Base-by-base conservation (phyloP, 2,329 filamentous ascomycete genomes). In the Fusarium odoratissimum region DNA sequence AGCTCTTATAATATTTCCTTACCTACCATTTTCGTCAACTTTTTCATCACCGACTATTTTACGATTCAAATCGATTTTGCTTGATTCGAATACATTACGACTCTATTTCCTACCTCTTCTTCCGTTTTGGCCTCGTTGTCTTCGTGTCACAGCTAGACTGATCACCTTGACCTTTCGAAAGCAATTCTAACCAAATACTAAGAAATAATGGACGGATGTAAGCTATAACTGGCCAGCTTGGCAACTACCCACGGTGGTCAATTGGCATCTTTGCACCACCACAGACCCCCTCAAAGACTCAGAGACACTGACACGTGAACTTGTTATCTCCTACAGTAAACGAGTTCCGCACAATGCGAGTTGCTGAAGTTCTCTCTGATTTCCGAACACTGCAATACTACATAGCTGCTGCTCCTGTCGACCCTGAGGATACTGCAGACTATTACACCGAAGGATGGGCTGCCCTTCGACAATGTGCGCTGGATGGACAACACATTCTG, bases 391-490 rank as follows among this genome's bases (percentile, higher is more conserved):
- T 91, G 31, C 90, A 91, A 78, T 89, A 88, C 80, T 88, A 87
- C 78, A 91, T 92, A 76, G 87, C 89, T 38, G 85, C 85, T 14
- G 87, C 84, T 12, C 87, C 88, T 17, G 84, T 84, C 60, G 84
- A 89, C n/a, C 88, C 90, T 12, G 76, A 81, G 7, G 81, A 89
- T 79, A 81, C 83, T 64, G 86, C 88, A 59, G 90, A 91, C 76
- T 90, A 90, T 77, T 88, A 89, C 80, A 90, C 89, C 17, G 89
- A 91, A 71, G 90, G 90, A 28, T 92, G 89, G 89, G 85, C 87
- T 8, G 86, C 86, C 21, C 82, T 92, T 57, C 86, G 90, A 45
- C 90, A 92, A 80, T 91, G 89, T 81, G 83, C 86, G 56, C 77
- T 90, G 45, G 90, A 91, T 75, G 90, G 90, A 11, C 89, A 90